A percentile compares a stretch with the other conserved stretches of the same genome.
Conservation (phyloP, 495 filamentous ascomycete species). For the Aspergillus ellipticus region DNA sequence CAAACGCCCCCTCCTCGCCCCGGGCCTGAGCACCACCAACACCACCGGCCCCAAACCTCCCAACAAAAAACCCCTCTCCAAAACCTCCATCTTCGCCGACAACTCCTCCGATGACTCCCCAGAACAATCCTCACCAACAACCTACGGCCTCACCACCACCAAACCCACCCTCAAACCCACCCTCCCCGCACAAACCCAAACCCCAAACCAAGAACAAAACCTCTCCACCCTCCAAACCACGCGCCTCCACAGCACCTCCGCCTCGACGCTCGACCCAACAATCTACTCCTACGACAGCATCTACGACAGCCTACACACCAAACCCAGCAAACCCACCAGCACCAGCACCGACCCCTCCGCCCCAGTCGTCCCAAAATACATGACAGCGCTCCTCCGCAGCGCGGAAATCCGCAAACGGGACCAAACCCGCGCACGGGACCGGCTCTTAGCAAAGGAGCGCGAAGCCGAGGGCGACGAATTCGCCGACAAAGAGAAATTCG, state of each 20-base stretch:
- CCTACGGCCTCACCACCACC: slow-evolving; percentile 6
- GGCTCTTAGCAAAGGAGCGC: slow-evolving; percentile 78
- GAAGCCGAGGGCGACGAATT: slow-evolving; percentile 94
- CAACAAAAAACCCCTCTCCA: slow-evolving; percentile 24
- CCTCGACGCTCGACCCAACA: slow-evolving; percentile 46
- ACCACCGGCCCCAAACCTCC: slow-evolving; percentile 28
- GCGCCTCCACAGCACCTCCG: slow-evolving; percentile 43
- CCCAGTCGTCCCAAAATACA: slow-evolving; percentile 73
- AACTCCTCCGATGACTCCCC: slow-evolving; percentile 35
- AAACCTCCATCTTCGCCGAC: slow-evolving; percentile 41
- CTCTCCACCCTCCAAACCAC: slow-evolving; percentile 49
- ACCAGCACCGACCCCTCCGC: slow-evolving; percentile 21
- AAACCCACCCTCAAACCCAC: neutral
- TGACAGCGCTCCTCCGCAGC: slow-evolving; percentile 71
- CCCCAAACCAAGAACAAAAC: slow-evolving; percentile 30
- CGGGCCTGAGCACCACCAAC: slow-evolving; percentile 9
- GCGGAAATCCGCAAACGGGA: slow-evolving; percentile 88
- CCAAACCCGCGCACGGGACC: slow-evolving; percentile 81
- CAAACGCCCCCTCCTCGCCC: slow-evolving; percentile 33
- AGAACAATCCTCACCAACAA: neutral
- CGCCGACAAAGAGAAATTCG: slow-evolving; percentile 93
- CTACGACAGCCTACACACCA: slow-evolving; percentile 50
- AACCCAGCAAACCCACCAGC: slow-evolving; percentile 22
- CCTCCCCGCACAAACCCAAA: slow-evolving; percentile 14
- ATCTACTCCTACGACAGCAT: slow-evolving; percentile 57